Percentiles rank a stretch among this genome's conserved stretches.
Conservation (phyloP, 108 stramenopile species). For the Pseudonitzschia multistriata region DNA sequence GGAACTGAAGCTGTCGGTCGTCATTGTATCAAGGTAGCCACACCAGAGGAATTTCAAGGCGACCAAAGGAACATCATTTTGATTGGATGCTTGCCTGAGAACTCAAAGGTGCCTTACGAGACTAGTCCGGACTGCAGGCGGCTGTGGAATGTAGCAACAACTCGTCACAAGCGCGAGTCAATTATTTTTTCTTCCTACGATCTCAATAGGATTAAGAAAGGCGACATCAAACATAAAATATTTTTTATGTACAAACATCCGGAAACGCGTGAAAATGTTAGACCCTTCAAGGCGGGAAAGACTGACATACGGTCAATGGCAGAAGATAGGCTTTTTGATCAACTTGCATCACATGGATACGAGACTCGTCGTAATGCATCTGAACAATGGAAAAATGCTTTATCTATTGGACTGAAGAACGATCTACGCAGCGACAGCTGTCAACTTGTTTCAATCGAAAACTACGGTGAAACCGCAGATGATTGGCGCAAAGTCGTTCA, state of each 20-base stretch:
- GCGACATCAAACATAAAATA: conserved; percentile 4
- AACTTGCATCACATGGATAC: background rate
- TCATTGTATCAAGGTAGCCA: conserved; percentile 14
- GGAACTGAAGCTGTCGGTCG: conserved; percentile 8
- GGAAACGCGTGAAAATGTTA: background rate
- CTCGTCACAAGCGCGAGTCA: background rate
- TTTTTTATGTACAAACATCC: background rate
- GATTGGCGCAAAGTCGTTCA: conserved; percentile 21
- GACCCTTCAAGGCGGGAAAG: background rate
- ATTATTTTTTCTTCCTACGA: background rate
- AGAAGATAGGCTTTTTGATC: background rate
- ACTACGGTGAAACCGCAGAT: conserved; percentile 7
- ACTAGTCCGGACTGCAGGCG: background rate
- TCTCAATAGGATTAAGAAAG: background rate
- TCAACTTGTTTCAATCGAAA: conserved; percentile 16
- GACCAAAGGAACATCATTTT: conserved; percentile 21
- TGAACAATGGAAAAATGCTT: background rate
- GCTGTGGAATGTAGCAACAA: conserved; percentile 21
- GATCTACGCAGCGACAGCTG: background rate
- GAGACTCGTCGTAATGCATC: background rate
- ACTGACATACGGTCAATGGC: conserved; percentile 8
- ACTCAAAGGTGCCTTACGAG: background rate
- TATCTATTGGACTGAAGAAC: conserved; percentile 1
- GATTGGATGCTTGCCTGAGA: conserved; percentile 11
- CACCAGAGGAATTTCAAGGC: conserved; percentile 23